Base-by-base conservation (phyloP, 106 monocot species). In the Dendrobium catenatum region DNA sequence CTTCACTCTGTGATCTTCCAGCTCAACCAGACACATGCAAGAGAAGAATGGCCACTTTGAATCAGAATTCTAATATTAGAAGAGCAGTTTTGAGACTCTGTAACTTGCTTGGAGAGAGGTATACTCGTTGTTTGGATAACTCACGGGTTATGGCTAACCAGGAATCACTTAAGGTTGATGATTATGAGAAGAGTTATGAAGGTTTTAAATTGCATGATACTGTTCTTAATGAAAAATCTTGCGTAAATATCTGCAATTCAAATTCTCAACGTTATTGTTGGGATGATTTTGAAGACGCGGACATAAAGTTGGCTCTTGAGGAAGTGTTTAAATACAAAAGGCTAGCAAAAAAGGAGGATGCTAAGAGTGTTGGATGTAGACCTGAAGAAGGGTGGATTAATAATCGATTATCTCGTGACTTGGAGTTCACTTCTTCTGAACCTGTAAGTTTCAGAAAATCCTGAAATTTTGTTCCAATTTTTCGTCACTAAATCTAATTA, bases 221-320 rank as follows among this genome's bases (percentile, higher is more conserved):
- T 85, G 19, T 9, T 75, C 80, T 70, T 42, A 76, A 81, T 73
- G 42, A 67, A 64, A 55, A 20, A 79, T 46, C 46, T 70, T 31
- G 22, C 74, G 73, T 80, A 55, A 73, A 78, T 48, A 76, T 46
- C 58, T 81, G 24, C 42, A 56, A 77, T 22, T 46, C 76, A 79
- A 78, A 81, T 72, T 70, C n/a, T 5, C 79, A 80, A 42, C 77
- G 29, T 20, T 56, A 73, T 42, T 55, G 29, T 67, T 98, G 98
- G 98, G 97, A 90, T 85, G 75, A 98, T 85, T 95, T 93, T 86
- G 93, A 88, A 55, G 91, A 93, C 76, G 85, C 85, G 70, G 82
- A 85, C 0, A 73, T 95, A 73, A 93, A 87, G 76, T 75, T 85
- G 79, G 94, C 94, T 68, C 29, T 98, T 79, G 87, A 98, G 76